Conservation (phyloP, 225 moss, liverwort and hornwort genomes). For the Physcomitrellopsis africana region DNA sequence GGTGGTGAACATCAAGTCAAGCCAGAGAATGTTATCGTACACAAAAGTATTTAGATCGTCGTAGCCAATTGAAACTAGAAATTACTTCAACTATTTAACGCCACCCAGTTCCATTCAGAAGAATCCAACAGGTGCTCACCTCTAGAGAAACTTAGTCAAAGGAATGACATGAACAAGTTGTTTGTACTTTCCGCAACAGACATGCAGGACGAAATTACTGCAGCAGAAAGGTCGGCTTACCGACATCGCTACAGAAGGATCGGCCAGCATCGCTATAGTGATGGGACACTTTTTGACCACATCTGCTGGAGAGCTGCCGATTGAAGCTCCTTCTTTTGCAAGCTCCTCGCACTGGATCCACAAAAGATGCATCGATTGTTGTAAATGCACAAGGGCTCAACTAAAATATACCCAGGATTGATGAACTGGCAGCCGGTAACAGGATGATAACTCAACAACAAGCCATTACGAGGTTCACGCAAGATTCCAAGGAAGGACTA, state of each 20-base stretch:
- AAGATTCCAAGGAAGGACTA: neutral
- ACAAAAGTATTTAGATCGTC: neutral
- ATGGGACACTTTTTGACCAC: conserved; percentile 77
- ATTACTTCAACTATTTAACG: neutral
- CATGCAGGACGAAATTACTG: neutral
- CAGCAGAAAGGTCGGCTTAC: conserved; percentile 36
- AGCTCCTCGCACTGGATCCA: conserved; percentile 75
- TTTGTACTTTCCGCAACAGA: neutral
- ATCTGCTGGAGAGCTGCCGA: conserved; percentile 79
- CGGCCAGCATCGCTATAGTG: conserved; percentile 93
- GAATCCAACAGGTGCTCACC: neutral
- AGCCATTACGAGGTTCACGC: neutral
- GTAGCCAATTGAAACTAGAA: neutral
- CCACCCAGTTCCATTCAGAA: neutral
- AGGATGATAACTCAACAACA: neutral
- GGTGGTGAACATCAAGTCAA: neutral
- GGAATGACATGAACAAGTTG: neutral
- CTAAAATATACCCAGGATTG: neutral
- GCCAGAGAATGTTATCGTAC: neutral
- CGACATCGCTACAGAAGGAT: conserved; percentile 78
- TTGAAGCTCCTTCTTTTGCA: conserved; percentile 77
- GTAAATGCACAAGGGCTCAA: neutral
- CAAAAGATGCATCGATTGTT: neutral
- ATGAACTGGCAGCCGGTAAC: neutral
- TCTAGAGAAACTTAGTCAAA: neutral